Evolutionary conservation across 805 yeast genomes (phyloP).

Genomic region (Candida wancherniae): DNA sequence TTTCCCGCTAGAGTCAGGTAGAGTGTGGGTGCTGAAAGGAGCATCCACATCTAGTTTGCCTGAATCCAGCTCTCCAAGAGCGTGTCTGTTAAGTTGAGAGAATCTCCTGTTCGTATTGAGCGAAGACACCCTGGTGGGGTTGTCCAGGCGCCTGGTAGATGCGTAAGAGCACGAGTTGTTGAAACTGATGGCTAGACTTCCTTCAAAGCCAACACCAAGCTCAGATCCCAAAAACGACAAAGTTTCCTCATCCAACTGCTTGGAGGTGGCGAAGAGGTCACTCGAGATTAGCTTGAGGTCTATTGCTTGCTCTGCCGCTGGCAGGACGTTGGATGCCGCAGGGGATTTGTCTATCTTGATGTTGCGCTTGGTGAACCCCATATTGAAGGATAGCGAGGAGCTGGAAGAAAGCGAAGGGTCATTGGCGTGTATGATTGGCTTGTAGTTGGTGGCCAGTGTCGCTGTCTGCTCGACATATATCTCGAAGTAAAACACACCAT

Average conservation of each 20-base stretch:
- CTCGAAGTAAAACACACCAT: constrained; percentile 40
- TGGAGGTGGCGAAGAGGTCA: constrained; percentile 20
- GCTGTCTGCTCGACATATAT: constrained; percentile 32
- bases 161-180: constrained; percentile 38
- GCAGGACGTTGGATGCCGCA: constrained; percentile 4
- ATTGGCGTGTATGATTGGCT: constrained; percentile 29
- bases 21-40: constrained; percentile 26
- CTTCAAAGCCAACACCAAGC: constrained; percentile 38
- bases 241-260: constrained; percentile 15
- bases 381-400: constrained; percentile 27
- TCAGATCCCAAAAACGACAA: constrained; percentile 26
- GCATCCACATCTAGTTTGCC: constrained; percentile 35
- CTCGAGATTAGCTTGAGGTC: constrained; percentile 29
- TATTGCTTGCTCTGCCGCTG: constrained; percentile 14
- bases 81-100: constrained; percentile 26
- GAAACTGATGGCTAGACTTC: constrained; percentile 39
- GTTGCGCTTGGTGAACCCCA: constrained; percentile 31
- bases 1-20: constrained; percentile 18
- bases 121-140: constrained; percentile 26
- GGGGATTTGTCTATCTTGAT: constrained; percentile 20
- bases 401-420: constrained; percentile 32
- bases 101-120: constrained; percentile 35
- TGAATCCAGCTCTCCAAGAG: constrained; percentile 23
- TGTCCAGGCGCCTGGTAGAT: constrained; percentile 29
- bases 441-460: constrained; percentile 26